Conservation (phyloP, 1,284 basidiomycete species). For the Kalmanozyma brasiliensis region DNA sequence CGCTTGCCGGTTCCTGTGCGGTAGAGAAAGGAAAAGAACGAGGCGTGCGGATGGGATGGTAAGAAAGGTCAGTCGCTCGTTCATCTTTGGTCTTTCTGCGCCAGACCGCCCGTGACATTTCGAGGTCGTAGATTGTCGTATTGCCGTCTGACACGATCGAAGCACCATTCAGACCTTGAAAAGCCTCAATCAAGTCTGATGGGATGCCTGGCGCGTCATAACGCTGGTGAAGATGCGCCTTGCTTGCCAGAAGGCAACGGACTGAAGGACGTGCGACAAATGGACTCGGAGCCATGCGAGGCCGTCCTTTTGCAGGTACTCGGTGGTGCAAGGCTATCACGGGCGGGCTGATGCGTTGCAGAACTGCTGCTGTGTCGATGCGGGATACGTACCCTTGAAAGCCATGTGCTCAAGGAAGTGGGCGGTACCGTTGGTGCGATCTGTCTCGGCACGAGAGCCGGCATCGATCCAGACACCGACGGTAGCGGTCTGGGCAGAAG, state of each 20-base stretch:
- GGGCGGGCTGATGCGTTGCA: not conserved
- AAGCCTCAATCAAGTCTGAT: no score
- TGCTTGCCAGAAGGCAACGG: no score
- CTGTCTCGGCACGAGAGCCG: constrained; percentile 93
- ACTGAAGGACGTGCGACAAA: no score
- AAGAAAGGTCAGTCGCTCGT: constrained; percentile 3
- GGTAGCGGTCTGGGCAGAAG: constrained; percentile 95
- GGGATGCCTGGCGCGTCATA: no score
- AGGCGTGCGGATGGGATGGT: no score
- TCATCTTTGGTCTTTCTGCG: not conserved
- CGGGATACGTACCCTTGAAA: constrained; percentile 69
- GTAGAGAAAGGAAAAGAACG: not conserved
- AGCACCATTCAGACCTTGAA: no score
- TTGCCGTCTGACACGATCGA: no score
- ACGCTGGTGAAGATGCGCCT: no score
- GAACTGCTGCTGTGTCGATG: not conserved
- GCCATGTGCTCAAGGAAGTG: constrained; percentile 99
- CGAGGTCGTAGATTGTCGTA: no score
- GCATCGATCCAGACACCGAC: constrained; percentile 99
- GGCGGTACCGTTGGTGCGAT: constrained; percentile 92
- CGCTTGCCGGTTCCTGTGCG: constrained; percentile 84
- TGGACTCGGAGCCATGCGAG: no score
- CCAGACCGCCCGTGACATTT: no score
- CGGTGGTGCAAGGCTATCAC: not conserved
- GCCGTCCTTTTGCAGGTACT: no score